phyloP scores from a whole-genome alignment of 768 basidiomycete species.

The Hypholoma sublateritium region DNA sequence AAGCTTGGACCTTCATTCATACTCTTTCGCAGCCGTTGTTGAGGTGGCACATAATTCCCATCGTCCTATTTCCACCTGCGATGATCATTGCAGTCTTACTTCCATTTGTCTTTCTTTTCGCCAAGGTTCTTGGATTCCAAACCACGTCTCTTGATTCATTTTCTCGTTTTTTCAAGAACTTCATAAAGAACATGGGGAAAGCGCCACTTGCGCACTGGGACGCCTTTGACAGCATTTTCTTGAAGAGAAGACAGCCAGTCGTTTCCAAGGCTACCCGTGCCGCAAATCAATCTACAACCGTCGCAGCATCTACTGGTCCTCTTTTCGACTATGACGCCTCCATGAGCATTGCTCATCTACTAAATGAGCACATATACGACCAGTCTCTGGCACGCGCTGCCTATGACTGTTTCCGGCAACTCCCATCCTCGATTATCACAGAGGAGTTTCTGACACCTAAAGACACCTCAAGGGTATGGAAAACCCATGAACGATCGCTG shows the following conservation, averaged over 20 bases:
- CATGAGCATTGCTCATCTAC: neutral
- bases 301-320: neutral
- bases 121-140: neutral
- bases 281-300: neutral
- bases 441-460: neutral
- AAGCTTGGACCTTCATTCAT: slow-evolving; percentile 23
- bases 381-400: neutral
- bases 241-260: neutral
- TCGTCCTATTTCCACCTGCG: neutral
- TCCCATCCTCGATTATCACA: neutral
- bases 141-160: neutral
- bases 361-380: neutral
- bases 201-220: neutral
- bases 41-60: neutral
- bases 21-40: neutral
- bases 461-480: neutral
- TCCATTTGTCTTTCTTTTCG: neutral
- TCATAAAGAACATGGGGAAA: neutral
- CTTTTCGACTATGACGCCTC: slow-evolving; percentile 1
- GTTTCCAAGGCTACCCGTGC: neutral
- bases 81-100: neutral
- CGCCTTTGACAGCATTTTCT: neutral
- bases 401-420: neutral
- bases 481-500: neutral
- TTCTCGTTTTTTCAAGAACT: neutral